phyloP scores from a whole-genome alignment of 345 rosid genomes.

The Noccaea caerulescens region DNA sequence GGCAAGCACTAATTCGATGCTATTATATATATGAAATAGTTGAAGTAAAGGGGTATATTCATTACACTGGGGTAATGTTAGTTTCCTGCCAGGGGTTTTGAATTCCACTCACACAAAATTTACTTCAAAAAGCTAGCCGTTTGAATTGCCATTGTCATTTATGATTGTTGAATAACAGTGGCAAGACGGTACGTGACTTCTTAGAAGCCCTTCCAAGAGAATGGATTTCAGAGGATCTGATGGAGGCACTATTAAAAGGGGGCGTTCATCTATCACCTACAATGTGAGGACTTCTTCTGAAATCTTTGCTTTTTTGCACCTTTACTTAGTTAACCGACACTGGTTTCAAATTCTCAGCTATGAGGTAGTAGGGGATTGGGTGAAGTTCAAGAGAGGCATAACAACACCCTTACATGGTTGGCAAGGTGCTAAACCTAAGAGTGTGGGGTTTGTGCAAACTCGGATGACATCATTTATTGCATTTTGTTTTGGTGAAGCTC shows the following conservation, averaged over 20 bases:
- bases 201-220: slow-evolving; percentile 96
- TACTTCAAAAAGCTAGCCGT: slow-evolving; percentile 7
- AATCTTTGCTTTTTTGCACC: slow-evolving; percentile 29
- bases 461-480: too few species aligned
- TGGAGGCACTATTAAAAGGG: slow-evolving; percentile 67
- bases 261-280: slow-evolving; percentile 91
- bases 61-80: not conserved
- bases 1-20: slow-evolving; percentile 55
- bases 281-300: slow-evolving; percentile 56
- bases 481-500: too few species aligned
- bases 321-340: too few species aligned
- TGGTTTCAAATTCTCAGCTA: too few species aligned
- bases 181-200: slow-evolving; percentile 86
- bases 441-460: too few species aligned
- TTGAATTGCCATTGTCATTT: slow-evolving; percentile 5
- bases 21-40: slow-evolving; percentile 7
- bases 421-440: too few species aligned
- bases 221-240: slow-evolving; percentile 98
- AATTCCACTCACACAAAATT: not conserved
- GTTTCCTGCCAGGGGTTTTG: slow-evolving; percentile 27
- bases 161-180: slow-evolving; percentile 57
- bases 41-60: slow-evolving; percentile 7
- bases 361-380: too few species aligned
- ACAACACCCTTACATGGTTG: too few species aligned
- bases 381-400: too few species aligned